Conservation (phyloP, 768 basidiomycete species). For the Dacryopinax spathularia region DNA sequence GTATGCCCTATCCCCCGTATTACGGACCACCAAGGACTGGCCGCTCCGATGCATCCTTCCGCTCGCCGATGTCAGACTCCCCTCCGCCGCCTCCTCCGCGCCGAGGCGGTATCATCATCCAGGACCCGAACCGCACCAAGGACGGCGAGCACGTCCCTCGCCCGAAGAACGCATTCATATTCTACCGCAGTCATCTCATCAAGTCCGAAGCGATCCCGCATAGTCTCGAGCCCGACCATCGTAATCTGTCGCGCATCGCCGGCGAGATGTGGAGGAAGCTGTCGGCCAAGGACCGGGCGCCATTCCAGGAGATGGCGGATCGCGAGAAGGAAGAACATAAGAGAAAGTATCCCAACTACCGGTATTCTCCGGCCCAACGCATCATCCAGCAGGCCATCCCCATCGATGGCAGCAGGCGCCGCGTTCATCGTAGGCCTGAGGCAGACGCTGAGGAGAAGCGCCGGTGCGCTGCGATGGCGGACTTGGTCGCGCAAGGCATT, state of each 20-base stretch:
- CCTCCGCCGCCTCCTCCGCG: too few relatives aligned
- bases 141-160: conserved; percentile 42
- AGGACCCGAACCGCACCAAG: neutral
- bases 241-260: conserved; percentile 55
- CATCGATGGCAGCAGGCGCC: conserved; percentile 2
- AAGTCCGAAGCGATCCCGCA: conserved; percentile 43
- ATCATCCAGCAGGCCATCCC: neutral
- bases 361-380: conserved; percentile 6
- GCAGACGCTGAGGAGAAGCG: conserved; percentile 5
- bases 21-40: neutral
- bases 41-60: neutral
- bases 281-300: conserved; percentile 22
- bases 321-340: conserved; percentile 6
- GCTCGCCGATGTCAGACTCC: neutral
- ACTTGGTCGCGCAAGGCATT: neutral
- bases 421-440: neutral
- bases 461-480: neutral
- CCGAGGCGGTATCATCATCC: too few relatives aligned
- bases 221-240: conserved; percentile 51
- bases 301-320: conserved; percentile 16
- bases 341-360: conserved; percentile 9
- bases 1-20: neutral
- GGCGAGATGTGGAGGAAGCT: conserved; percentile 55
- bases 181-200: conserved; percentile 62
- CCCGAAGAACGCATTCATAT: conserved; percentile 65